Conservation (phyloP, 2,329 filamentous ascomycete genomes). For the Xylariomycetidae sp. region DNA sequence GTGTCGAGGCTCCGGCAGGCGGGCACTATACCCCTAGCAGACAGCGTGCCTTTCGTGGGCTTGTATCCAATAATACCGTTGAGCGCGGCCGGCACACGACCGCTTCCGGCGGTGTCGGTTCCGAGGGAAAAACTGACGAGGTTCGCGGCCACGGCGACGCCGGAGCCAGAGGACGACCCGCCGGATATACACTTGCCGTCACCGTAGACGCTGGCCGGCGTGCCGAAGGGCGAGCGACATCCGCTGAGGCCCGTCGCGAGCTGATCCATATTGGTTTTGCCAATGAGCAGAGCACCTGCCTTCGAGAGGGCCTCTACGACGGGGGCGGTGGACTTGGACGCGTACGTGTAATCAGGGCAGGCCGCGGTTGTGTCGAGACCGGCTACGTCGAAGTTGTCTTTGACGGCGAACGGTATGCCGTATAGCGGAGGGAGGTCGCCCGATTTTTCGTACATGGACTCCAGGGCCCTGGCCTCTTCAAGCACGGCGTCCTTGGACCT, state of each 20-base stretch:
- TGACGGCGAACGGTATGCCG: conserved; percentile 52
- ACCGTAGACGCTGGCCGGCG: conserved; percentile 33
- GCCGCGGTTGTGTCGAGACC: conserved; percentile 46
- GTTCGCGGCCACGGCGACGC: conserved; percentile 47
- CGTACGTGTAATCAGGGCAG: conserved; percentile 44
- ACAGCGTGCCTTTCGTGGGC: conserved; percentile 47
- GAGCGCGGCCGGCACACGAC: conserved; percentile 47
- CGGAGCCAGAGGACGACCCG: conserved; percentile 24
- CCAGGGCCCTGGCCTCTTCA: neutral
- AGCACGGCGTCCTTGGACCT: conserved; percentile 19
- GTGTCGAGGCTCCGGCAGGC: conserved; percentile 51
- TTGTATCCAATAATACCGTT: conserved; percentile 50
- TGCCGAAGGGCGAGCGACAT: conserved; percentile 53
- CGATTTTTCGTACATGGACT: neutral
- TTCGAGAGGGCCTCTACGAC: conserved; percentile 42
- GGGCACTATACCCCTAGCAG: conserved; percentile 42
- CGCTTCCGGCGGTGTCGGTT: conserved; percentile 52
- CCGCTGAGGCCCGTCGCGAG: conserved; percentile 58
- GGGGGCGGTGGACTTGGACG: conserved; percentile 39
- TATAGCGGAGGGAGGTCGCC: conserved; percentile 32
- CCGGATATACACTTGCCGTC: conserved; percentile 18
- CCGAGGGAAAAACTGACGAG: conserved; percentile 52
- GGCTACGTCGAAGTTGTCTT: conserved; percentile 51
- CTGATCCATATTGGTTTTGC: conserved; percentile 58
- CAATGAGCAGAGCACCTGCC: conserved; percentile 51